These are phyloP conservation scores for Glaciozyma antarctica DNA, from an alignment of 768 basidiomycete genomes.

Conservation along the genomic window DNA sequence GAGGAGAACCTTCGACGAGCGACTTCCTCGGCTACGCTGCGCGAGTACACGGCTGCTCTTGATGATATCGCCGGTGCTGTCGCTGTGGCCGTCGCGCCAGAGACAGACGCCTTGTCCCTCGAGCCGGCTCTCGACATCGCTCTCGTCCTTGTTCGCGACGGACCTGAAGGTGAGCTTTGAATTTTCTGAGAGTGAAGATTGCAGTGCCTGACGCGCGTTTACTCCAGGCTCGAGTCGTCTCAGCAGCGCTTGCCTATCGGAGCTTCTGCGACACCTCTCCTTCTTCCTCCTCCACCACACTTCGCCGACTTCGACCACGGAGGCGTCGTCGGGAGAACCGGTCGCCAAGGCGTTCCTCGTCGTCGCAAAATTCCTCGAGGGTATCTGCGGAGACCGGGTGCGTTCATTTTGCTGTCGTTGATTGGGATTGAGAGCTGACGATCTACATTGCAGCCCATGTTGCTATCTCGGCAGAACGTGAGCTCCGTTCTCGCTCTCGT, in stretches of 20 bases:
- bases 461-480: conserved; percentile 28
- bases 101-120: not conserved
- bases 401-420: not conserved
- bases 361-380: conserved; percentile 18
- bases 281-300: conserved; percentile 3
- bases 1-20: conserved; percentile 5
- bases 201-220: not conserved
- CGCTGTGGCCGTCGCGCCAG: not conserved
- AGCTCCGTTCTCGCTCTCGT: conserved; percentile 21
- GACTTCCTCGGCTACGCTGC: not conserved
- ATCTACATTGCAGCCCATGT: conserved; percentile 12
- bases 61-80: conserved; percentile 2
- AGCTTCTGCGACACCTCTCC: conserved; percentile 21
- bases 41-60: conserved; percentile 7
- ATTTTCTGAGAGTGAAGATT: not conserved
- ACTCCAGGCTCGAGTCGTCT: conserved; percentile 19
- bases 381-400: conserved; percentile 21
- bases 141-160: conserved; percentile 11
- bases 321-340: not conserved
- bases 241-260: conserved; percentile 10
- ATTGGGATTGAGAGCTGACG: not conserved
- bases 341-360: conserved; percentile 2
- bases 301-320: not conserved
- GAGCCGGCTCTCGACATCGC: conserved; percentile 1
- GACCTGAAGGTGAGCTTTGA: conserved; percentile 16